Evolutionary conservation across 2,329 filamentous ascomycete genomes (phyloP), one percentile per base, ranked within the genome.

Genomic region (Dothiorella sarmentorum): DNA sequence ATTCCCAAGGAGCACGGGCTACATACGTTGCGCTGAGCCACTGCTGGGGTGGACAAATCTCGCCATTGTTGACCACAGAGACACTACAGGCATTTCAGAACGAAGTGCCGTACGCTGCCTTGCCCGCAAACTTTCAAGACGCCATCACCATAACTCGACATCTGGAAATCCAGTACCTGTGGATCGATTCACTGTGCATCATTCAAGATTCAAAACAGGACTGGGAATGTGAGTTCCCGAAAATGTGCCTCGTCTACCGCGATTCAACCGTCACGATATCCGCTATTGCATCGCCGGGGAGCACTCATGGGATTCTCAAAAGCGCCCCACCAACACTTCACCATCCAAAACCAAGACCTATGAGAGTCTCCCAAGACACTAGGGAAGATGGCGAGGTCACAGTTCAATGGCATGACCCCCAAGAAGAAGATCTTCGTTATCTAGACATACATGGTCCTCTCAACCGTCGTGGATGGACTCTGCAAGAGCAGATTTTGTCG

Each of bases 181-280:
- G 61, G 61, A 63, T 63, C 26, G 61, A 63, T 22, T 57, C 61
- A 9, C 47, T 63, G 13, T 63, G 61, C 27, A 63, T 63, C 24
- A n/a, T 63, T 24, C 61, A 63, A 51, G 58, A 60, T 20, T 37
- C 35, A 17, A 17, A 22, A n/a, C 33, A 35, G 4, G 58, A 63
- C n/a, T 55, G 56, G 53, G 24, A 47, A 17, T 24, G 42, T 5
- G 45, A 60, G 31, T 53, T 35, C 5, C 18, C 10, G 11, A 31
- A 56, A 27, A 60, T 60, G 57, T 47, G 33, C 13, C 7, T n/a
- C 9, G 20, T 60, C 3, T 60, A 60, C 31, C 17, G 18, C 15
- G 35, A 44, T n/a, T 17, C 47, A 2, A 33, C 17, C 18, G 18
- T 60, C n/a, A 60, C 45, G n/a, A 33, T 60, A 10, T 29, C 31